These are phyloP conservation scores for Lecanicillium sp. DNA, from an alignment of 2,329 filamentous ascomycete genomes.

Conservation along the genomic window DNA sequence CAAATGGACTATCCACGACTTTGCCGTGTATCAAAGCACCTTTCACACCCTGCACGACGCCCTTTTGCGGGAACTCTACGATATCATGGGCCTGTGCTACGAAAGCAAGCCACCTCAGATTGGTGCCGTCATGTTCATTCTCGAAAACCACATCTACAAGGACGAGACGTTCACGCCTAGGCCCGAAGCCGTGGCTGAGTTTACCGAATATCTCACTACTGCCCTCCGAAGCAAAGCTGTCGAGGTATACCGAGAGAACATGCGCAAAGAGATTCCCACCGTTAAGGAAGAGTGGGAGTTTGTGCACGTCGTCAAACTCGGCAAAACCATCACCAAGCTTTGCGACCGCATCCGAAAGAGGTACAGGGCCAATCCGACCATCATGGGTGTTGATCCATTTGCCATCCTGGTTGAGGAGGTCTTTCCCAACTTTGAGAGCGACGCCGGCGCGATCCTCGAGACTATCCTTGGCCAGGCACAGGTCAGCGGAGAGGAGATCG, in stretches of 20 bases:
- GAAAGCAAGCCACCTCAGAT: conserved; percentile 80
- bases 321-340: conserved; percentile 77
- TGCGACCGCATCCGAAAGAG: conserved; percentile 88
- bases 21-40: conserved; percentile 65
- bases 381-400: conserved; percentile 65
- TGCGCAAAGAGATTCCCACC: conserved; percentile 74
- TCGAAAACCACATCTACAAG: conserved; percentile 74
- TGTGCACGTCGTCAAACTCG: conserved; percentile 81
- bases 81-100: conserved; percentile 81
- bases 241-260: conserved; percentile 71
- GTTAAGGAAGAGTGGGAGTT: conserved; percentile 84
- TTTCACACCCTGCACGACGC: conserved; percentile 72
- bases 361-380: conserved; percentile 79
- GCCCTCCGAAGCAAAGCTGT: conserved; percentile 68
- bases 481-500: conserved; percentile 65
- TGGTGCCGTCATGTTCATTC: conserved; percentile 69
- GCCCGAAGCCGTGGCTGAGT: conserved; percentile 64
- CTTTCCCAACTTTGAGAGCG: conserved; percentile 84
- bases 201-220: conserved; percentile 63
- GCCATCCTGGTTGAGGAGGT: conserved; percentile 75
- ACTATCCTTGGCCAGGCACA: conserved; percentile 71
- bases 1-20: conserved; percentile 64
- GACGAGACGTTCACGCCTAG: conserved; percentile 71
- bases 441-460: conserved; percentile 77
- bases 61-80: conserved; percentile 79